phyloP scores from a whole-genome alignment of 1,284 basidiomycete species.

The Pseudozyma tsukubaensis region DNA sequence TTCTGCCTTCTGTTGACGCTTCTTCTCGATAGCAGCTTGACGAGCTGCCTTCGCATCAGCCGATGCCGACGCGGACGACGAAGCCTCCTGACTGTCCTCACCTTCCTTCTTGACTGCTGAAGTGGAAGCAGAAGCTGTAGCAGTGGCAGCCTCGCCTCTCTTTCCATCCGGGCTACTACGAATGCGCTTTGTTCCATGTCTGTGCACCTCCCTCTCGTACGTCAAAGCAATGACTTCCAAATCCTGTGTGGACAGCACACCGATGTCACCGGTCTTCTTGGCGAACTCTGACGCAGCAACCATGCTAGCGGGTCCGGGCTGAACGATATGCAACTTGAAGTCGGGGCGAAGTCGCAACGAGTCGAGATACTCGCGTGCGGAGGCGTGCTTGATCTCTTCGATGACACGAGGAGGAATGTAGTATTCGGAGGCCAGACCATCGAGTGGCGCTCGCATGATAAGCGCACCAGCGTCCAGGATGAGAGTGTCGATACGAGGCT shows the following conservation, averaged over 20 bases:
- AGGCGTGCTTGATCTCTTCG: slow-evolving; percentile 64
- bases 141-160: slow-evolving; percentile 38
- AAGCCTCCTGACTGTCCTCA: slow-evolving; percentile 22
- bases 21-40: slow-evolving; percentile 45
- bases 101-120: slow-evolving; percentile 3
- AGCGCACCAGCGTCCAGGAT: slow-evolving; percentile 67
- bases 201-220: slow-evolving; percentile 77
- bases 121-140: neutral
- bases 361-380: slow-evolving; percentile 63
- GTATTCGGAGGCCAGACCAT: slow-evolving; percentile 61
- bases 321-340: slow-evolving; percentile 59
- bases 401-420: slow-evolving; percentile 63
- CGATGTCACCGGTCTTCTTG: slow-evolving; percentile 95
- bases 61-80: slow-evolving; percentile 9
- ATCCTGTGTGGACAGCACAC: slow-evolving; percentile 91
- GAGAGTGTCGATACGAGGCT: slow-evolving; percentile 59
- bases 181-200: slow-evolving; percentile 72
- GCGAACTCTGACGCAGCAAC: slow-evolving; percentile 84
- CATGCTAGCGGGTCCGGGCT: slow-evolving; percentile 61
- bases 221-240: slow-evolving; percentile 90
- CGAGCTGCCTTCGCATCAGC: slow-evolving; percentile 22
- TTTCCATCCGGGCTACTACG: slow-evolving; percentile 71
- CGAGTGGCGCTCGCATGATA: slow-evolving; percentile 60
- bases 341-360: slow-evolving; percentile 54
- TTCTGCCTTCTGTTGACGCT: slow-evolving; percentile 37